Evolutionary conservation across 768 basidiomycete species (phyloP).

Genomic region (Paxillus rubicundulus): DNA sequence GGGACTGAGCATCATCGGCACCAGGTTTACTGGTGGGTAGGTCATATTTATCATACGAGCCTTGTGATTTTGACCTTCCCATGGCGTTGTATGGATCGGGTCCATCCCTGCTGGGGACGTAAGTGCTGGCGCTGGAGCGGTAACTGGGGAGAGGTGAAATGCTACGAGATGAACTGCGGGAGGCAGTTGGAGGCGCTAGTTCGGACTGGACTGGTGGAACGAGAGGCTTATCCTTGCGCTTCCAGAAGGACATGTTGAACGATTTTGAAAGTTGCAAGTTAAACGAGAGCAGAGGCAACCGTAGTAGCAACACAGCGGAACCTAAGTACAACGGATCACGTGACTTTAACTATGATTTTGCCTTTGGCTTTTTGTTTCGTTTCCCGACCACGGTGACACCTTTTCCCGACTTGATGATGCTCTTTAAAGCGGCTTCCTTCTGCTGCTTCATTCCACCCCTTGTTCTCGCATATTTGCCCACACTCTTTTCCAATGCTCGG

Average conservation of each 20-base stretch:
- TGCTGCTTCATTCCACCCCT: slow-evolving; percentile 63
- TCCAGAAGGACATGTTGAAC: slow-evolving; percentile 42
- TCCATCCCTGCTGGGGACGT: slow-evolving; percentile 68
- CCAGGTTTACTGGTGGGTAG: slow-evolving; percentile 5
- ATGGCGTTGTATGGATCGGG: slow-evolving; percentile 45
- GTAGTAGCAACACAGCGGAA: neutral
- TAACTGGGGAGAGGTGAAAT: slow-evolving; percentile 41
- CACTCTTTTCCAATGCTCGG: slow-evolving; percentile 59
- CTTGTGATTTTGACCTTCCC: slow-evolving; percentile 28
- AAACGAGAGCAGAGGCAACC: neutral
- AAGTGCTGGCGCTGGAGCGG: slow-evolving; percentile 57
- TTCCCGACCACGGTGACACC: slow-evolving; percentile 90
- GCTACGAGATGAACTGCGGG: slow-evolving; percentile 31
- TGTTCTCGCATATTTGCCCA: slow-evolving; percentile 59
- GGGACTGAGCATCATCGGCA: slow-evolving; percentile 33
- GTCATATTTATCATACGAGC: slow-evolving; percentile 24
- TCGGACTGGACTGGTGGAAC: slow-evolving; percentile 65
- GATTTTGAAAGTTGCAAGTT: neutral
- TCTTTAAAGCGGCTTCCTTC: slow-evolving; percentile 80
- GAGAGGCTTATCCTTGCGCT: slow-evolving; percentile 57
- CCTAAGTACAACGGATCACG: neutral
- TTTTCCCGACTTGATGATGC: slow-evolving; percentile 78
- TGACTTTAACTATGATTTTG: slow-evolving; percentile 19
- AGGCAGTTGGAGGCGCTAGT: slow-evolving; percentile 25
- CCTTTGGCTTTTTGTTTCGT: slow-evolving; percentile 38